Conservation (phyloP, 1,284 basidiomycete species). For the Fereydounia khargensis region DNA sequence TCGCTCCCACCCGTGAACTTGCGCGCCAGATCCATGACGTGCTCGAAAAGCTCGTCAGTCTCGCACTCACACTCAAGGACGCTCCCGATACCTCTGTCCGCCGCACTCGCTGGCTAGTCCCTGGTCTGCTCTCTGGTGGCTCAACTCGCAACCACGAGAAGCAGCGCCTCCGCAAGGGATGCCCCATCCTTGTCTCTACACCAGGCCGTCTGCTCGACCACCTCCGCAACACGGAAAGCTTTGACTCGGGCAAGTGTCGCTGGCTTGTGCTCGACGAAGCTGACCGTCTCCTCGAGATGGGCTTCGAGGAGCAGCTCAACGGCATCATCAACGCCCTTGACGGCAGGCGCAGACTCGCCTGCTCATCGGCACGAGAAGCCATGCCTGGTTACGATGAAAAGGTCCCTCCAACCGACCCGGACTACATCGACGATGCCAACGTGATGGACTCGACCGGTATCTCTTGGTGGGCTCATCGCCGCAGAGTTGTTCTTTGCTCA, state of each 20-base stretch:
- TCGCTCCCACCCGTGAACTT: conserved; percentile 90
- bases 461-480: conserved; percentile 62
- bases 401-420: conserved; percentile 2
- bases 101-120: conserved; percentile 77
- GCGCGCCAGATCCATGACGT: conserved; percentile 87
- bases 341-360: conserved; percentile 41
- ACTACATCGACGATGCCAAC: conserved; percentile 17
- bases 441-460: conserved; percentile 47
- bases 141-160: conserved; percentile 73
- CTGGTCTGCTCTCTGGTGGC: conserved; percentile 79
- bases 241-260: conserved; percentile 86
- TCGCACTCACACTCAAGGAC: conserved; percentile 67
- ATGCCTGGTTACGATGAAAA: conserved; percentile 27
- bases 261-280: conserved; percentile 98
- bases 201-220: conserved; percentile 73
- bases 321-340: conserved; percentile 69
- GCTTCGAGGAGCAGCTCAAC: conserved; percentile 61
- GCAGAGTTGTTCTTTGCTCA: conserved; percentile 86
- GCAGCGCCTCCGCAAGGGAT: conserved; percentile 69
- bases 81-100: conserved; percentile 24
- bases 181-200: conserved; percentile 72
- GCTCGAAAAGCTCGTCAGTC: conserved; percentile 64
- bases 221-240: conserved; percentile 77
- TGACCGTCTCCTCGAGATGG: conserved; percentile 75
- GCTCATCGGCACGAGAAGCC: conserved; percentile 65